Evolutionary conservation across 2,329 filamentous ascomycete genomes (phyloP), one percentile per base, ranked within the genome.

Genomic region (Mollisiaceae sp.): DNA sequence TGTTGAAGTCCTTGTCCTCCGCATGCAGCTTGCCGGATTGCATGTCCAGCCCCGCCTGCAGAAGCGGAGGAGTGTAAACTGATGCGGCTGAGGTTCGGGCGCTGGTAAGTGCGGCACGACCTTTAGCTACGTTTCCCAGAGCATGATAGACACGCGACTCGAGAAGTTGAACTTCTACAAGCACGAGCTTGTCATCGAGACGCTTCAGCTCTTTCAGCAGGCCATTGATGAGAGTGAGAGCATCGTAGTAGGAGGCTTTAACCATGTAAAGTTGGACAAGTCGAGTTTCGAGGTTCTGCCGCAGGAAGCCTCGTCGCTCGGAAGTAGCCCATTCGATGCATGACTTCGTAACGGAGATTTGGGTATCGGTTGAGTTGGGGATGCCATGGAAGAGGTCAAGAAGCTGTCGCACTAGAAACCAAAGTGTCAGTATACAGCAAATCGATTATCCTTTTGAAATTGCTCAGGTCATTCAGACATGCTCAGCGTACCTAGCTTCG

Each of bases 251-350:
- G 64, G 93, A 91, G 79, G 97, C 92, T 83, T 98, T 98, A 75
- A 92, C 89, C 91, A 99, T 98, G 83, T 97, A 93, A 67, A 99
- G 89, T 61, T 88, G 86, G 62, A 99, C 95, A 65, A 99, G 90
- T 69, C 95, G 91, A 65, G 94, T 97, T 84, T 99, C 93, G 77
- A 99, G 92, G 80, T 97, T 97, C 83, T 99, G 95, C 72, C 95
- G 93, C 73, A 99, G 88, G 85, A 99, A 99, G 67, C 93, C 92
- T 77, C 95, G 91, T 74, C 94, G 91, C 83, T 98, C 93, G 60
- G 92, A 91, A 62, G 94, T 92, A 58, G 95, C 95, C 95, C 95
- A 99, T 82, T 98, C 94, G 88, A 99, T 99, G 83, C 93, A 98
- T 81, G 95, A 97, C 82, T 97, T 97, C 76, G 95, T 99, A 75